Evolutionary conservation across 2,329 filamentous ascomycete genomes (phyloP), one percentile per base, ranked within the genome.

Genomic region (Alternaria burnsii): DNA sequence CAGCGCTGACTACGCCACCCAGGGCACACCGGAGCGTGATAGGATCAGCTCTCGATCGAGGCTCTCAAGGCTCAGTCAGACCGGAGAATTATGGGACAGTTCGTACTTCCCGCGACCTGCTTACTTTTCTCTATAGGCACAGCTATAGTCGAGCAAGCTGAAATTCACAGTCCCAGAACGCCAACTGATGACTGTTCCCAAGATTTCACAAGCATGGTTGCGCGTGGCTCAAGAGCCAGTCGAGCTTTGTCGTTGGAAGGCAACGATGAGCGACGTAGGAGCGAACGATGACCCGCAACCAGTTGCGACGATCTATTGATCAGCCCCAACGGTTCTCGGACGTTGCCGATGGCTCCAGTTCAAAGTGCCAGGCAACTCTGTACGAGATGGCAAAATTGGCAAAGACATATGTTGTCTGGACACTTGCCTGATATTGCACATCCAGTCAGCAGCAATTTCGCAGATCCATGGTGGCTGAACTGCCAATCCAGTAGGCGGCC

Each of bases 1-100:
- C 64, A 69, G 62, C 57, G 34, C 48, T 41, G 22, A 50, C 61
- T 60, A 58, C 58, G 58, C 61, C 54, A 58, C 58, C 41, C 30
- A 42, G 51, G 47, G 40, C 41, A 41, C 53, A 60, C 53, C 53
- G 47, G 30, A 41, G 54, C 50, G 55, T 56, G 52, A 55, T 47
- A 48, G 30, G 55, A 32, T 38, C 40, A 42, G 48, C 32, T 38
- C 28, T 43, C 55, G 42, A 36, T 46, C 38, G 54, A 60, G 34
- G 28, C 24, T 55, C 44, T 36, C 50, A 41, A 34, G 34, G 53
- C 58, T 56, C 60, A 51, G 40, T 44, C 46, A 32, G 30, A n/a
- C 40, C 57, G 57, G 58, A 50, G 59, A 52, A 48, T 58, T 47
- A 22, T 58, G 54, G 41, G 16, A 42, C 43, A 30, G 22, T 51